Conservation (phyloP, 2,329 filamentous ascomycete species). For the Colletotrichum costaricense region DNA sequence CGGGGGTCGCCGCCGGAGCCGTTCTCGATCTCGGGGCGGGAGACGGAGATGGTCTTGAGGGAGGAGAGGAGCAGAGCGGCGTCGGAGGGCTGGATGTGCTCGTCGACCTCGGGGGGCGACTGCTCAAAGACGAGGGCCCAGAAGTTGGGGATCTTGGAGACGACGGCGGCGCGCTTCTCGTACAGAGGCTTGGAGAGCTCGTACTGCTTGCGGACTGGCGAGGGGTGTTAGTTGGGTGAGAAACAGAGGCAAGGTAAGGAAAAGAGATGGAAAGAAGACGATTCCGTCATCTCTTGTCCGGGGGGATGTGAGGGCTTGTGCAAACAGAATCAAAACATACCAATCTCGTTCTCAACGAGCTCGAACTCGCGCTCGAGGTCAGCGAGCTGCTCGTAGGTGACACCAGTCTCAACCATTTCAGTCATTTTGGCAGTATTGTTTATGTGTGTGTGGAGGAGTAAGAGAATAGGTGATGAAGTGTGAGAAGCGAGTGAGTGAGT, state of each 20-base stretch:
- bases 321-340: slow-evolving; percentile 61
- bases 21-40: slow-evolving; percentile 79
- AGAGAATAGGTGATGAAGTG: neutral
- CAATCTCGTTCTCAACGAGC: slow-evolving; percentile 82
- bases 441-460: neutral
- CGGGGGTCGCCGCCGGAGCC: slow-evolving; percentile 79
- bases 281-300: too few relatives aligned
- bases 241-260: too few relatives aligned
- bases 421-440: slow-evolving; percentile 37
- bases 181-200: slow-evolving; percentile 77
- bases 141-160: slow-evolving; percentile 85
- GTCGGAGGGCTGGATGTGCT: slow-evolving; percentile 87
- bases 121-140: slow-evolving; percentile 95
- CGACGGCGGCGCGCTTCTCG: slow-evolving; percentile 77
- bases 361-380: slow-evolving; percentile 87
- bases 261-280: neutral
- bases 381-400: slow-evolving; percentile 81
- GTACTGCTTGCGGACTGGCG: slow-evolving; percentile 77
- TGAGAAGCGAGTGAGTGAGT: neutral
- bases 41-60: slow-evolving; percentile 77
- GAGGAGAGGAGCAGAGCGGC: slow-evolving; percentile 76
- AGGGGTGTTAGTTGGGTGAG: neutral
- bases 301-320: neutral
- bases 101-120: slow-evolving; percentile 86
- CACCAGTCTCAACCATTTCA: slow-evolving; percentile 52